Percentiles rank a stretch among this genome's conserved stretches.
phyloP scores from a whole-genome alignment of 1,139 yeast genomes.

The Arxiozyma heterogenica region DNA sequence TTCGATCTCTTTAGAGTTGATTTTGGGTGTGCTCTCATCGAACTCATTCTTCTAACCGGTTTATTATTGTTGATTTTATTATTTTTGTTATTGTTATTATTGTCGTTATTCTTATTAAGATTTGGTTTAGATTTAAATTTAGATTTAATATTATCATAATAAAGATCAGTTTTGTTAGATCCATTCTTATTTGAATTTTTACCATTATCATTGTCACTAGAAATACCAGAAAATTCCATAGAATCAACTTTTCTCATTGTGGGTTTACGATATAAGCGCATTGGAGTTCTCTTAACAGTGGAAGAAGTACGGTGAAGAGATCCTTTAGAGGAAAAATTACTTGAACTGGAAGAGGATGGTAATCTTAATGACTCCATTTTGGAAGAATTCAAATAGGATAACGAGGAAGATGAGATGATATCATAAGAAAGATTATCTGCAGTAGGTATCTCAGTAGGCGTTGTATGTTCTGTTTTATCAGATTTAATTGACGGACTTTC shows the following conservation, averaged over 20 bases:
- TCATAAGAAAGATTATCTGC: conserved; percentile 23
- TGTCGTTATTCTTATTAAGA: not conserved
- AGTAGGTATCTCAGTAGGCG: conserved; percentile 21
- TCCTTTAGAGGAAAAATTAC: not conserved
- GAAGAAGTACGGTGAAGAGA: not conserved
- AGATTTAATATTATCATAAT: not conserved
- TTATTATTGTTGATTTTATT: not conserved
- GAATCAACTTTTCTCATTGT: conserved; percentile 6
- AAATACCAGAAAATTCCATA: not conserved
- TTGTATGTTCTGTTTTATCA: conserved; percentile 16
- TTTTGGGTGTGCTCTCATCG: not conserved
- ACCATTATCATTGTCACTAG: not conserved
- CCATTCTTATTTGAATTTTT: not conserved
- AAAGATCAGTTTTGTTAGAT: not conserved
- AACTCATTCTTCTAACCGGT: conserved; percentile 1
- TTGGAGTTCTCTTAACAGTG: conserved; percentile 5
- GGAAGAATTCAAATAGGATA: not conserved
- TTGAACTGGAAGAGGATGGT: conserved; percentile 1
- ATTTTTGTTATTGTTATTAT: not conserved
- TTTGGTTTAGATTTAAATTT: not conserved
- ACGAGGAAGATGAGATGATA: conserved; percentile 12
- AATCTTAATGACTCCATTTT: conserved; percentile 1
- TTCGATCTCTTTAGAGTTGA: conserved; percentile 26
- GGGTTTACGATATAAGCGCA: conserved; percentile 5
- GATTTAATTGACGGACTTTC: conserved; percentile 22